phyloP scores from a whole-genome alignment of 2,329 filamentous ascomycete genomes.

The Pseudogymnoascus sp. region DNA sequence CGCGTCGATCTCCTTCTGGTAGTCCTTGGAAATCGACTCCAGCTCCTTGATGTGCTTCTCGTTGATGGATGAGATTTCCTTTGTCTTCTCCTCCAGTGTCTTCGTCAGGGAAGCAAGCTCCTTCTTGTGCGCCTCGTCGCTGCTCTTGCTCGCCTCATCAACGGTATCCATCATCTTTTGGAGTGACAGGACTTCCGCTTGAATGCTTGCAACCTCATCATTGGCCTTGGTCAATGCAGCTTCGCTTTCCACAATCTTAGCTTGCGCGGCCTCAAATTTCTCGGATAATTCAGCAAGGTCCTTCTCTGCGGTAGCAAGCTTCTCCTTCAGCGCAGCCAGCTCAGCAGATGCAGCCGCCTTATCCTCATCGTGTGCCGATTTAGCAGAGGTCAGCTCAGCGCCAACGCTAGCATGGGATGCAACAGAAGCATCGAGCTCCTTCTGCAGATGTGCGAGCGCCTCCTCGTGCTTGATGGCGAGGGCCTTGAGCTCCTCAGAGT shows the following conservation, averaged over 20 bases:
- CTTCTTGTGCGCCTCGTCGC: conserved; percentile 25
- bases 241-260: conserved; percentile 34
- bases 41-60: conserved; percentile 51
- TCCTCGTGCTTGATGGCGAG: conserved; percentile 45
- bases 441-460: conserved; percentile 42
- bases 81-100: conserved; percentile 26
- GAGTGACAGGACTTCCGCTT: conserved; percentile 41
- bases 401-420: conserved; percentile 42
- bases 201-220: conserved; percentile 26
- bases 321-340: conserved; percentile 43
- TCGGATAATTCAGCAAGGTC: conserved; percentile 30
- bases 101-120: conserved; percentile 24
- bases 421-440: conserved; percentile 46
- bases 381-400: conserved; percentile 38
- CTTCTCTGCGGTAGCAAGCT: conserved; percentile 36
- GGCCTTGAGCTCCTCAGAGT: conserved; percentile 43
- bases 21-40: conserved; percentile 51
- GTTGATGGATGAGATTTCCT: conserved; percentile 40
- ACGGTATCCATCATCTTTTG: conserved; percentile 43
- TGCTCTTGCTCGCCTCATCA: conserved; percentile 34
- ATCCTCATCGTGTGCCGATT: background rate
- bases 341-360: conserved; percentile 25
- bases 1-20: conserved; percentile 58
- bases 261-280: conserved; percentile 34
- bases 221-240: conserved; percentile 37